phyloP scores from a whole-genome alignment of 225 moss, liverwort and hornwort genomes.

The Polytrichum formosum region DNA sequence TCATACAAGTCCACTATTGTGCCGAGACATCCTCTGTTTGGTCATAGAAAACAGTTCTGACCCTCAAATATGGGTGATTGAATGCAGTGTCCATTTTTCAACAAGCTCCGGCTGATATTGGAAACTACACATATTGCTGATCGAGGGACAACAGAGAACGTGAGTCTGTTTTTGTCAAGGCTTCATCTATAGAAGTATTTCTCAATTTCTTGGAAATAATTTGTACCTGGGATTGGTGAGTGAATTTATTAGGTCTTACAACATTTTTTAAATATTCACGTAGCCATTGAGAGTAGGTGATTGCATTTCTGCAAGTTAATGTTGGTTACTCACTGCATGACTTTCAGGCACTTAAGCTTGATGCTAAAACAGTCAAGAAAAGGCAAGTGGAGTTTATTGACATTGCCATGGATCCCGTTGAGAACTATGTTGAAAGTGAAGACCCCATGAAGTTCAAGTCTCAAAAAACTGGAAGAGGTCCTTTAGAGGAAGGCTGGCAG shows the following conservation, averaged over 20 bases:
- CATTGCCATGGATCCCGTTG: conserved; percentile 85
- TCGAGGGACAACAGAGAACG: conserved; percentile 70
- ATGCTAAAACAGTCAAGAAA: conserved; percentile 89
- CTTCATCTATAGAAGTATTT: conserved; percentile 7
- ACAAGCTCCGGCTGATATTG: conserved; percentile 77
- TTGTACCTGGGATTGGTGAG: too few relatives aligned
- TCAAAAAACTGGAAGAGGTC: conserved; percentile 75
- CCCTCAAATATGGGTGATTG: background rate
- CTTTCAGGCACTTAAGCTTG: conserved; percentile 65
- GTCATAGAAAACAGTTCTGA: background rate
- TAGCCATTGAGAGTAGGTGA: conserved; percentile 1
- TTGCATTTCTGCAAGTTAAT: too few relatives aligned
- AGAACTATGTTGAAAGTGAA: conserved; percentile 77
- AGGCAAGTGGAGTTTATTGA: conserved; percentile 95
- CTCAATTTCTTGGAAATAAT: too few relatives aligned
- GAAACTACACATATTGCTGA: conserved; percentile 81
- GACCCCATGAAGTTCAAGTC: conserved; percentile 89
- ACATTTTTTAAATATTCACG: background rate
- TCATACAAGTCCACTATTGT: too few relatives aligned
- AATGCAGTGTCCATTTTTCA: conserved; percentile 77
- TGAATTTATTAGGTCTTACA: too few relatives aligned
- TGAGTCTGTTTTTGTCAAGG: conserved; percentile 2
- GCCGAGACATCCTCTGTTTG: too few relatives aligned
- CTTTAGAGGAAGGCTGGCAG: conserved; percentile 78
- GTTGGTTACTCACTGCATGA: too few relatives aligned